Evolutionary conservation across 805 yeast species (phyloP).

Genomic region (Yueomyces sinensis): DNA sequence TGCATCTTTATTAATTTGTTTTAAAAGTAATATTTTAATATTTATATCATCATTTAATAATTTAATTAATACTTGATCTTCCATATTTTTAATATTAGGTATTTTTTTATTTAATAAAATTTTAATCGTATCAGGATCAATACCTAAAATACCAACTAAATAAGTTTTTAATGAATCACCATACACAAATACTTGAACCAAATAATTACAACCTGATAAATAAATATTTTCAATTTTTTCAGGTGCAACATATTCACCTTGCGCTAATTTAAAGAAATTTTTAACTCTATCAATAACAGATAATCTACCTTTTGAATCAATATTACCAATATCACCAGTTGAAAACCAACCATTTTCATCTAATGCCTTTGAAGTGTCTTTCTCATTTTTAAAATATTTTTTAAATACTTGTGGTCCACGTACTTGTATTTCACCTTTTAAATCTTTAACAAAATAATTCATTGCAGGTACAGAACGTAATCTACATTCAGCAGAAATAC

Average conservation of each 20-base stretch:
- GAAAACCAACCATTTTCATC: constrained; percentile 51
- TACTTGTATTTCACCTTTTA: constrained; percentile 47
- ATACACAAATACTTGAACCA: constrained; percentile 44
- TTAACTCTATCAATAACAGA: constrained; percentile 61
- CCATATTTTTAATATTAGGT: constrained; percentile 18
- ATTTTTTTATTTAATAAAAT: constrained; percentile 19
- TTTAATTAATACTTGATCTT: constrained; percentile 19
- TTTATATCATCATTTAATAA: constrained; percentile 9
- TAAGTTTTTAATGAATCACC: constrained; percentile 48
- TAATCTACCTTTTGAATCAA: constrained; percentile 41
- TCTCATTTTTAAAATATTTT: constrained; percentile 42
- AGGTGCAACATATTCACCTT: constrained; percentile 61
- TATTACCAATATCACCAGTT: constrained; percentile 52
- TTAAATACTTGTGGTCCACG: constrained; percentile 53
- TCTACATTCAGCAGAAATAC: constrained; percentile 41
- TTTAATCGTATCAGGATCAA: constrained; percentile 36
- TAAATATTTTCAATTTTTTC: constrained; percentile 61
- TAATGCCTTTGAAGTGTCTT: constrained; percentile 39
- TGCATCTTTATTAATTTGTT: constrained; percentile 9
- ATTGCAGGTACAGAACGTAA: constrained; percentile 53
- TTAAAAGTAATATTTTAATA: constrained; percentile 9
- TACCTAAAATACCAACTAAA: constrained; percentile 50
- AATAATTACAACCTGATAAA: constrained; percentile 35
- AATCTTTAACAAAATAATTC: constrained; percentile 34
- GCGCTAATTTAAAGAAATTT: constrained; percentile 59